Base-by-base conservation (phyloP, 208 protist species). In the Acanthamoeba culbertsoni region DNA sequence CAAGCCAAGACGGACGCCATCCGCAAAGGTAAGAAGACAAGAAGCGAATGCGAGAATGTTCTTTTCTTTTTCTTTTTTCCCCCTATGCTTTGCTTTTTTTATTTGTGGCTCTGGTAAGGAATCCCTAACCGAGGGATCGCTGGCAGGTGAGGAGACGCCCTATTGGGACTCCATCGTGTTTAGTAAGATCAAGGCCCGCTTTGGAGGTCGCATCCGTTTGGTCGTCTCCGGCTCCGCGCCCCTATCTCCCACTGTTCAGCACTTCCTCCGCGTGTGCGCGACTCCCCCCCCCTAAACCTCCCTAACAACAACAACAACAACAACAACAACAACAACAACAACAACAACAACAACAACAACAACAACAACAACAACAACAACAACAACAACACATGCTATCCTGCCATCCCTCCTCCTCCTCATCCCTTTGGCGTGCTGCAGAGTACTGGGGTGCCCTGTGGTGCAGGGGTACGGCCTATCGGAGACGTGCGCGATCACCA, bases 181-280 rank as follows among this genome's bases (percentile, higher is more conserved):
- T 40, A 79, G 46, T 40, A 92, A 92, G 40, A 89, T 96, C 48
- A 96, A 96, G 90, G 96, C 71, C 91, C 96, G 59, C 10, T 62
- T 97, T 5, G 96, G 96, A 59, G 97, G 96, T 45, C 92, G 97
- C 59, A 91, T 98, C 6, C 93, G 96, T 35, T 48, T 97, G 26
- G 97, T 98, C 42, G 79, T 98, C 31, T 95, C 94, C 16, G 97
- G 97, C 63, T 94, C 95, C 0, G 97, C 97, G 8, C 97, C 97
- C 48, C 86, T 98, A 8, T 65, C 94, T 2, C 79, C 96, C 48
- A 71, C 96, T 28, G 68, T 98, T 0, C 79, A 95, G 33, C 94
- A 97, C 23, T 98, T 98, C 68, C 59, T 98, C 26, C 79, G 93
- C 23, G 91, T 95, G 14, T 94, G 84, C 71, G 75, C 79, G 95